Evolutionary conservation across 2,329 filamentous ascomycete genomes (phyloP).

Genomic region (Pseudopyricularia cyperi): DNA sequence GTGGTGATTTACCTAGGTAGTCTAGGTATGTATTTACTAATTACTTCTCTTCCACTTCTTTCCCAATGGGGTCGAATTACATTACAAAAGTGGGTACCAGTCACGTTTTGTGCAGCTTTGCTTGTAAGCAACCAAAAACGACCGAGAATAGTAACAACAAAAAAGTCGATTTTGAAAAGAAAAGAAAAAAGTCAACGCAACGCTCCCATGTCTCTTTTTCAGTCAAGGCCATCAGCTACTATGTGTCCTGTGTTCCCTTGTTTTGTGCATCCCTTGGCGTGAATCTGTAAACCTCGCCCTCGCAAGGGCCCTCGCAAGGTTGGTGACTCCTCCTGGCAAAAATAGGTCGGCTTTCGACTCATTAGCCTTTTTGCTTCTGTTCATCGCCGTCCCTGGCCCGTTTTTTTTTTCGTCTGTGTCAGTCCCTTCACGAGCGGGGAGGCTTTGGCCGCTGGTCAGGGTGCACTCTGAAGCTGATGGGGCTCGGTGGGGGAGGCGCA

Average conservation of each 20-base stretch:
- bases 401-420: neutral
- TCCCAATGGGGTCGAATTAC: too few relatives aligned
- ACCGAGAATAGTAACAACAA: neutral
- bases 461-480: constrained; percentile 40
- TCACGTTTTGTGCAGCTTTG: neutral
- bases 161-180: neutral
- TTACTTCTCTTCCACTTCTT: too few relatives aligned
- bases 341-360: too few relatives aligned
- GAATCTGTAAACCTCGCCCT: neutral
- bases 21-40: too few relatives aligned
- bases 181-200: neutral
- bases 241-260: neutral
- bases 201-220: neutral
- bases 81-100: too few relatives aligned
- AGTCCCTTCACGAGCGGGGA: constrained; percentile 8
- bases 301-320: neutral
- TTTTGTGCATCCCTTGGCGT: neutral
- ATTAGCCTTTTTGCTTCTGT: neutral
- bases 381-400: neutral
- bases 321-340: too few relatives aligned
- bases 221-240: neutral
- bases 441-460: constrained; percentile 38
- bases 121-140: neutral
- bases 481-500: constrained; percentile 51
- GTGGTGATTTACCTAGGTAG: too few relatives aligned